Percentiles rank a stretch among this genome's conserved stretches.
Evolutionary conservation across 306 rosid genomes (phyloP).

Genomic region (Elaeagnus macrophylla): DNA sequence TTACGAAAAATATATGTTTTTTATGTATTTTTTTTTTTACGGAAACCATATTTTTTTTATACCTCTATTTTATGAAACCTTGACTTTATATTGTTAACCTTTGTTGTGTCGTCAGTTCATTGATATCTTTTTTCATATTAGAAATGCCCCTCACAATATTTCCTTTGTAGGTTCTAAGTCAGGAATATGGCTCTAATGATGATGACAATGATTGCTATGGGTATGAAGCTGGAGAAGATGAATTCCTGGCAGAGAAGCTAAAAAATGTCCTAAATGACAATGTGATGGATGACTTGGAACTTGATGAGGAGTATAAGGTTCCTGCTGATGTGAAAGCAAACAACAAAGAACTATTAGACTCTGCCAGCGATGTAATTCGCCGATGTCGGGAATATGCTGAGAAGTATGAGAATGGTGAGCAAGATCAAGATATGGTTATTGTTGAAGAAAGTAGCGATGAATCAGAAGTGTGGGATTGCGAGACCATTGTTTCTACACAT

Average conservation of each 20-base stretch:
- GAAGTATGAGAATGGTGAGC: slow-evolving; percentile 60
- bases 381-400: slow-evolving; percentile 76
- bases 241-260: slow-evolving; percentile 58
- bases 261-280: slow-evolving; percentile 33
- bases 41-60: too few species aligned
- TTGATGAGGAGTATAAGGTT: slow-evolving; percentile 38
- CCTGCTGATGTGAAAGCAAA: slow-evolving; percentile 52
- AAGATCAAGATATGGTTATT: slow-evolving; percentile 32
- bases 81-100: too few species aligned
- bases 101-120: too few species aligned
- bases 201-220: slow-evolving; percentile 24
- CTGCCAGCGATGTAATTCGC: slow-evolving; percentile 50
- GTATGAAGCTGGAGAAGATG: slow-evolving; percentile 51
- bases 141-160: slow-evolving; percentile 7
- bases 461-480: slow-evolving; percentile 86
- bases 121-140: not conserved
- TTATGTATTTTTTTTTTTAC: too few species aligned
- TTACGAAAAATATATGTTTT: too few species aligned
- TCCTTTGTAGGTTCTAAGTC: slow-evolving; percentile 43
- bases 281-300: slow-evolving; percentile 37
- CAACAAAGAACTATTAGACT: slow-evolving; percentile 34
- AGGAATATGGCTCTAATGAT: slow-evolving; percentile 50
- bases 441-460: slow-evolving; percentile 81
- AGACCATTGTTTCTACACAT: slow-evolving; percentile 75
- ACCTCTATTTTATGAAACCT: too few species aligned